A percentile compares a stretch with the other conserved stretches of the same genome.
These are phyloP conservation scores for Camelina laxa DNA, from an alignment of 345 rosid genomes.

Conservation along the genomic window DNA sequence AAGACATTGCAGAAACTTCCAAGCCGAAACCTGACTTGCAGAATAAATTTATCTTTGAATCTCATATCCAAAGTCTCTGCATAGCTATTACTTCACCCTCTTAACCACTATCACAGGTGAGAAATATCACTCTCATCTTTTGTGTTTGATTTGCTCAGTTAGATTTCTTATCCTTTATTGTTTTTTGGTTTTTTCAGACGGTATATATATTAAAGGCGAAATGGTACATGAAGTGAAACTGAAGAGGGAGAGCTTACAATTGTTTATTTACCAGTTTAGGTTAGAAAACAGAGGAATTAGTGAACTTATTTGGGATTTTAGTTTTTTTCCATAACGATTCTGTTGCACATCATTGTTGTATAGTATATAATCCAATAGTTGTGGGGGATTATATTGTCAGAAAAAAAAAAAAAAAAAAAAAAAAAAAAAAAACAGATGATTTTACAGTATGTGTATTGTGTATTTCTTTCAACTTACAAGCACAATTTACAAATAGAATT, in stretches of 20 bases:
- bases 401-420: background rate
- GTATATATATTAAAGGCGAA: slow-evolving; percentile 4
- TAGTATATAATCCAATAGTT: slow-evolving; percentile 17
- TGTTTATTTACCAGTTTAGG: slow-evolving; percentile 32
- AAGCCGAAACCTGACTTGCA: slow-evolving; percentile 44
- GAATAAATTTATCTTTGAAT: slow-evolving; percentile 29
- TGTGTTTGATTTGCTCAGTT: slow-evolving; percentile 15
- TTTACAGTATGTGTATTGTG: slow-evolving; percentile 11
- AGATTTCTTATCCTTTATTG: background rate
- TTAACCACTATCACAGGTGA: slow-evolving; percentile 33
- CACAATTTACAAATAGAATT: slow-evolving; percentile 9
- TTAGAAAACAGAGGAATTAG: slow-evolving; percentile 22
- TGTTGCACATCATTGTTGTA: slow-evolving; percentile 26
- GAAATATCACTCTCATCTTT: slow-evolving; percentile 19
- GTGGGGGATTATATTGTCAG: slow-evolving; percentile 15
- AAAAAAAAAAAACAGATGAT: background rate
- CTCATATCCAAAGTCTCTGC: slow-evolving; percentile 29
- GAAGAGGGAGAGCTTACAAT: slow-evolving; percentile 31
- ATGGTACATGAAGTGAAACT: slow-evolving; percentile 10
- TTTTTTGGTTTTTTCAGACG: slow-evolving; percentile 24
- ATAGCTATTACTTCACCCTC: slow-evolving; percentile 27
- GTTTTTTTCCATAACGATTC: slow-evolving; percentile 14
- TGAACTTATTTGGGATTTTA: slow-evolving; percentile 23
- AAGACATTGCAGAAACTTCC: slow-evolving; percentile 53
- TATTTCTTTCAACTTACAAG: background rate